phyloP scores from a whole-genome alignment of 108 stramenopile genomes.

The Mediolabrus comicus region DNA sequence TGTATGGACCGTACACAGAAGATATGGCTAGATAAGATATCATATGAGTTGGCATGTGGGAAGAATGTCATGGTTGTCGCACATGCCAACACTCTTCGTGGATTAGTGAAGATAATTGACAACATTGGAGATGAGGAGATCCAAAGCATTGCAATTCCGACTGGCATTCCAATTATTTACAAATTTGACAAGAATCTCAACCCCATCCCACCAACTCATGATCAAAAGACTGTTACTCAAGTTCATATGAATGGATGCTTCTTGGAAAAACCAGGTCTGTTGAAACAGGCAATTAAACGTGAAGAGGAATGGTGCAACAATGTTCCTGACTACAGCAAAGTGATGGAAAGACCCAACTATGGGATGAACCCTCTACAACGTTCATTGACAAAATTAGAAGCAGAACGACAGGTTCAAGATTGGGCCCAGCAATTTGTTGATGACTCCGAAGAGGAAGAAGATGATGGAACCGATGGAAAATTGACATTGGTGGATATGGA shows the following conservation, averaged over 20 bases:
- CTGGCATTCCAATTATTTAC: slow-evolving; percentile 94
- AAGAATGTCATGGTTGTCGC: slow-evolving; percentile 92
- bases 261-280: slow-evolving; percentile 84
- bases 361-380: slow-evolving; percentile 69
- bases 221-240: slow-evolving; percentile 56
- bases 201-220: slow-evolving; percentile 57
- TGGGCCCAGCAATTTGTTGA: slow-evolving; percentile 82
- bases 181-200: slow-evolving; percentile 75
- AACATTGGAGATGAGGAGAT: slow-evolving; percentile 71
- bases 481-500: slow-evolving; percentile 50
- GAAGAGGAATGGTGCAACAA: slow-evolving; percentile 74
- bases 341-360: slow-evolving; percentile 47
- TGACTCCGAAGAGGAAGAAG: slow-evolving; percentile 48
- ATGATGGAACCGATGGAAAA: slow-evolving; percentile 82
- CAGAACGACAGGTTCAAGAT: slow-evolving; percentile 62
- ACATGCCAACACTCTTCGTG: slow-evolving; percentile 89
- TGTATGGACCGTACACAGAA: slow-evolving; percentile 87
- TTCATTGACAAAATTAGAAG: slow-evolving; percentile 71
- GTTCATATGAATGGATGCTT: slow-evolving; percentile 84
- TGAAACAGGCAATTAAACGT: slow-evolving; percentile 83
- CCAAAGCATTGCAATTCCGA: slow-evolving; percentile 90
- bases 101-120: slow-evolving; percentile 81
- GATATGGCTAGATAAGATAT: slow-evolving; percentile 86
- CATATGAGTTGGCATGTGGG: slow-evolving; percentile 76
- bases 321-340: slow-evolving; percentile 80